Percentiles rank a stretch among this genome's conserved stretches.
Conservation (phyloP, 1,284 basidiomycete species). For the Trametes pubescens region DNA sequence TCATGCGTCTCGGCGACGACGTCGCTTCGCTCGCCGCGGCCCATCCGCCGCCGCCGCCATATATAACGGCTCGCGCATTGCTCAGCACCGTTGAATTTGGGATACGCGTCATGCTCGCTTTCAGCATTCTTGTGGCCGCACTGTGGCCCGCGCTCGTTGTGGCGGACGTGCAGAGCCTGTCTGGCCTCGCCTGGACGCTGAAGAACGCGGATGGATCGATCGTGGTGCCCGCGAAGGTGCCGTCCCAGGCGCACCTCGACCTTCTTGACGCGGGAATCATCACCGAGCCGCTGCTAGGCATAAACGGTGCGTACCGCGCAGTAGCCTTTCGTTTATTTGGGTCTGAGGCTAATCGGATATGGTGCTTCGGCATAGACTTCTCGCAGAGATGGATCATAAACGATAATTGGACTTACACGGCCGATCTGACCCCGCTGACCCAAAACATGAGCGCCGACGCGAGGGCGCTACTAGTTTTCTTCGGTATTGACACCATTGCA, state of each 20-base stretch:
- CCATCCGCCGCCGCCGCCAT: slow-evolving; percentile 1
- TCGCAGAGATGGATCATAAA: slow-evolving; percentile 64
- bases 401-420: slow-evolving; percentile 71
- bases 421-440: slow-evolving; percentile 56
- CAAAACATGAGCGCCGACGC: slow-evolving; percentile 33
- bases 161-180: slow-evolving; percentile 53
- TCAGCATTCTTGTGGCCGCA: slow-evolving; percentile 17
- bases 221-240: slow-evolving; percentile 58
- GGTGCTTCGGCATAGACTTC: slow-evolving; percentile 49
- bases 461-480: slow-evolving; percentile 60
- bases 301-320: slow-evolving; percentile 57
- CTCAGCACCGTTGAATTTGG: neutral
- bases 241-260: slow-evolving; percentile 64
- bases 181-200: slow-evolving; percentile 58
- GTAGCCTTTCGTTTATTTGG: neutral
- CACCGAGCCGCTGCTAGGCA: slow-evolving; percentile 60
- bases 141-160: slow-evolving; percentile 34
- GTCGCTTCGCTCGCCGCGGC: slow-evolving; percentile 9
- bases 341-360: neutral
- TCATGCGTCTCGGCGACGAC: slow-evolving; percentile 6
- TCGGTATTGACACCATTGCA: slow-evolving; percentile 66
- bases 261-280: slow-evolving; percentile 60
- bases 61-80: neutral
- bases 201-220: slow-evolving; percentile 63
- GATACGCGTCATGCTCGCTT: neutral